Percentiles rank a stretch among this genome's conserved stretches.
These are phyloP conservation scores for Sporopachydermia quercuum DNA, from an alignment of 805 yeast genomes.

Conservation along the genomic window DNA sequence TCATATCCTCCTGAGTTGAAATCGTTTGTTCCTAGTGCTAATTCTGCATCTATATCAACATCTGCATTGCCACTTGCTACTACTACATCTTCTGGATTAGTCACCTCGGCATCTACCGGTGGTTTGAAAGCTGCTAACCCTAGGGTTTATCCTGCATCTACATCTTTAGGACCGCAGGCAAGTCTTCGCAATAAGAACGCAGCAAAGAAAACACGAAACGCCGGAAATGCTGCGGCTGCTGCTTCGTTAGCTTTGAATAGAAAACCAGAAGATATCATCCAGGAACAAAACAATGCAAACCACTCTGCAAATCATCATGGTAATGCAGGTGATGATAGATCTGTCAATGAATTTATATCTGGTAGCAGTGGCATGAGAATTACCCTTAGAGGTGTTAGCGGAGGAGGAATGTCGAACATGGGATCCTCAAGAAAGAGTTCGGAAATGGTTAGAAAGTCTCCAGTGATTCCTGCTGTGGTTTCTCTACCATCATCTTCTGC, in stretches of 20 bases:
- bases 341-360: background rate
- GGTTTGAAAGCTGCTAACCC: constrained; percentile 34
- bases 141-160: constrained; percentile 12
- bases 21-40: constrained; percentile 36
- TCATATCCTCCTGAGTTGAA: constrained; percentile 51
- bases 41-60: constrained; percentile 8
- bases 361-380: background rate
- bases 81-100: constrained; percentile 19
- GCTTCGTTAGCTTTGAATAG: constrained; percentile 7
- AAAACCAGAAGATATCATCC: background rate
- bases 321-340: too few relatives aligned
- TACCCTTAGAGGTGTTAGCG: background rate
- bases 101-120: constrained; percentile 18
- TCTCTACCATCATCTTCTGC: background rate
- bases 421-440: background rate
- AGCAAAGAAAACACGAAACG: background rate
- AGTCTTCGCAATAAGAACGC: background rate
- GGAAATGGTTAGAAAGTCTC: background rate
- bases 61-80: constrained; percentile 12
- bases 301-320: too few relatives aligned
- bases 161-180: background rate
- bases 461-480: background rate
- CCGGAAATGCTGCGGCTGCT: constrained; percentile 4
- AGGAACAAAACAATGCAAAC: background rate
- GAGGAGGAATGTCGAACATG: background rate